phyloP scores from a whole-genome alignment of 805 yeast species.

The Starmerella bombicola region DNA sequence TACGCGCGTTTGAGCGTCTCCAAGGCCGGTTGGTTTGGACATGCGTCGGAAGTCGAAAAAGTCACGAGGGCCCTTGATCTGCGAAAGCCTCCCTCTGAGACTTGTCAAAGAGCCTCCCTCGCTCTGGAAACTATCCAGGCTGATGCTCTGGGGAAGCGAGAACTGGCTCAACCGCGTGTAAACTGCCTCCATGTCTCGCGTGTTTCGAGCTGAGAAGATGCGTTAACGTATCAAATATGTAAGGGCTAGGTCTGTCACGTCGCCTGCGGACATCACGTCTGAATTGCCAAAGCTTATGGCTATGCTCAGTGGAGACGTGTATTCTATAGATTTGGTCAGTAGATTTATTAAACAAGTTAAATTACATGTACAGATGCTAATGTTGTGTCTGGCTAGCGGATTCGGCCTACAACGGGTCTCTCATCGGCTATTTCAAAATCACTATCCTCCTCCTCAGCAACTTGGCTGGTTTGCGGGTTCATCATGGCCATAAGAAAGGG shows the following conservation, averaged over 20 bases:
- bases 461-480: slow-evolving; percentile 9
- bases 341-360: no score
- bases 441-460: slow-evolving; percentile 5
- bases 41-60: slow-evolving; percentile 83
- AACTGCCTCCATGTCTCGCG: slow-evolving; percentile 15
- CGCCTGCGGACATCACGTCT: no score
- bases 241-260: no score
- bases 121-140: slow-evolving; percentile 12
- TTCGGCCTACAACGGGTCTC: slow-evolving; percentile 13
- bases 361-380: no score
- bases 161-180: slow-evolving; percentile 20
- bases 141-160: slow-evolving; percentile 9
- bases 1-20: slow-evolving; percentile 81
- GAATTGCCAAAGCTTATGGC: no score
- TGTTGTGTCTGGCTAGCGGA: no score
- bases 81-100: slow-evolving; percentile 51
- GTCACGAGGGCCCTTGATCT: slow-evolving; percentile 80
- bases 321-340: no score
- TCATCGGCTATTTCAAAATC: slow-evolving; percentile 14
- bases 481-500: slow-evolving; percentile 21
- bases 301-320: no score
- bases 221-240: no score
- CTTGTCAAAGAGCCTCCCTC: slow-evolving; percentile 16
- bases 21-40: slow-evolving; percentile 80
- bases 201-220: no score